Conservation (phyloP, 1,284 basidiomycete species). For the Trichosporon sp. region DNA sequence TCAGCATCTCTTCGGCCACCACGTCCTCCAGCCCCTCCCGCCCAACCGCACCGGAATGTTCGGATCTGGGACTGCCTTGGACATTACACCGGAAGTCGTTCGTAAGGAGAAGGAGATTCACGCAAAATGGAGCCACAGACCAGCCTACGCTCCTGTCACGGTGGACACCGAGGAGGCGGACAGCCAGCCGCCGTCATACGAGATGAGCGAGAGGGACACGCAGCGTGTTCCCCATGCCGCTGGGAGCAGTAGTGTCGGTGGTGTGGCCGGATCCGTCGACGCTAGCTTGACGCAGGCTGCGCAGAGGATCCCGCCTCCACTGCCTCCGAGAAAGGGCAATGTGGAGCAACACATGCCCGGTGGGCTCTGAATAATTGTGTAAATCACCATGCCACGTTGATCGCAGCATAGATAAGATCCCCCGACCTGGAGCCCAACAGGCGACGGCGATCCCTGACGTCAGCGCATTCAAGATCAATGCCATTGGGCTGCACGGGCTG, state of each 20-base stretch:
- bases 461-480: not conserved
- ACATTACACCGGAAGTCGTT: conserved; percentile 47
- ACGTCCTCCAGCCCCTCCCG: conserved; percentile 51
- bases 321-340: not conserved
- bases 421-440: conserved; percentile 2
- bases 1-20: conserved; percentile 65
- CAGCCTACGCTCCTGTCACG: conserved; percentile 14
- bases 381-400: not conserved
- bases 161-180: not conserved
- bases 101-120: conserved; percentile 36
- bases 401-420: conserved; percentile 1
- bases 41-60: conserved; percentile 47
- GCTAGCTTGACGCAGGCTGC: not conserved
- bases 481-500: not conserved
- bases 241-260: not conserved
- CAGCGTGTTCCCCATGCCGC: not conserved
- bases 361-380: not conserved
- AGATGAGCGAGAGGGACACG: conserved; percentile 1
- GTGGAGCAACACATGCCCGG: conserved; percentile 2
- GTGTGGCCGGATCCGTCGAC: not conserved
- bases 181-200: not conserved
- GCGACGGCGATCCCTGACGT: not conserved
- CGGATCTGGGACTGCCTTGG: conserved; percentile 45
- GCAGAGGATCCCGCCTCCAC: not conserved
- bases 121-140: conserved; percentile 25